Evolutionary conservation across 2,329 filamentous ascomycete species (phyloP), one percentile per base, ranked within the genome.

Genomic region (Xylaria digitata): DNA sequence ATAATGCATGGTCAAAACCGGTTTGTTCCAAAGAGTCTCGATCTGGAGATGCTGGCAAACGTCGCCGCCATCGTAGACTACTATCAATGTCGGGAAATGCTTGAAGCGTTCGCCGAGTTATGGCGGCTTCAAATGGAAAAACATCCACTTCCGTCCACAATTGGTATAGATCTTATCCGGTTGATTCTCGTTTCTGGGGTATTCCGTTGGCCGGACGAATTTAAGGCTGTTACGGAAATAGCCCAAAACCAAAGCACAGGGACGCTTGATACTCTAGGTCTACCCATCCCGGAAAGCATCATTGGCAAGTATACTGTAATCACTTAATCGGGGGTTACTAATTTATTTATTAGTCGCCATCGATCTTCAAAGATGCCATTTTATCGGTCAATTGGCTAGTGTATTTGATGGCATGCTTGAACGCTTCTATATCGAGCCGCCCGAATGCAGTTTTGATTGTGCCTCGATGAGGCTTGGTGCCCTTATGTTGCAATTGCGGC

Each of bases 21-120:
- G 0, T 6, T 9, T 11, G 32, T 63, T 6, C 43, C 60, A 3
- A 56, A 17, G 23, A 11, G 1, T 9, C 21, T 63, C 21, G 21
- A 32, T 32, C 17, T 56, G 9, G 60, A 63, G 34, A 26, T 49
- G 19, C 42, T 54, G 21, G 53, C 53, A 23, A 63, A 63, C 34
- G 42, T 63, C 45, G 61, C 61, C 21, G 34, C 40, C 34, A 45
- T 63, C 3, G 61, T 63, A 9, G 61, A 63, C 11, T 63, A 57
- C 32, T 63, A 63, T 26, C 17, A 57, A 1, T 63, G 53, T 37
- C 34, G n/a, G 6, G 53, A 63, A 34, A 15, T 43, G 23, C 9
- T 57, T 37, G 32, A 63, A 15, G 34, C 53, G 6, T 63, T 63
- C 21, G 45, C 53, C 26, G 61, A 63, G 34, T 37, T 63, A 45